Percentiles rank a stretch among this genome's conserved stretches.
Conservation (phyloP, 208 protist genomes). For the Acanthamoeba royreba region DNA sequence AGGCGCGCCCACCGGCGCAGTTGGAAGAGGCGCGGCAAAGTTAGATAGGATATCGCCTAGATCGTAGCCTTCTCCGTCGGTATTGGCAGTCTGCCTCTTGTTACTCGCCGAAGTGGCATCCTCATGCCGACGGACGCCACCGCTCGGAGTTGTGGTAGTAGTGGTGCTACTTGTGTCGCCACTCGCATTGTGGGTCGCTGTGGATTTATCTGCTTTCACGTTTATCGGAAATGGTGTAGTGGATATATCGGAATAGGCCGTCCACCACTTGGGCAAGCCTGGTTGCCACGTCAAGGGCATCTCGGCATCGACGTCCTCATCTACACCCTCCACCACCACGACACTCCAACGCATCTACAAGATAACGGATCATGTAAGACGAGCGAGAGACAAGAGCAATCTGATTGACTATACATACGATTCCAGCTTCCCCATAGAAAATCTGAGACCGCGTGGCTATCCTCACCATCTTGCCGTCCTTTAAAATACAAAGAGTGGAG, state of each 20-base stretch:
- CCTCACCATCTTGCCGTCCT: neutral
- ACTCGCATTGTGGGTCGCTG: neutral
- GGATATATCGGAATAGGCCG: neutral
- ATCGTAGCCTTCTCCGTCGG: neutral
- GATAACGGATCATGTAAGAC: neutral
- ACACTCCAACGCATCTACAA: neutral
- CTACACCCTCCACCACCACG: neutral
- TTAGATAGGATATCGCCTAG: neutral
- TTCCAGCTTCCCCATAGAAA: neutral
- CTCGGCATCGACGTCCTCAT: neutral
- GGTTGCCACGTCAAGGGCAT: neutral
- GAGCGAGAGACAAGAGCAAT: neutral
- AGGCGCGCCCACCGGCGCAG: neutral
- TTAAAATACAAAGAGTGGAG: neutral
- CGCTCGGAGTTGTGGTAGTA: neutral
- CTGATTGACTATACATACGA: neutral
- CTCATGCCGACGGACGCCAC: no score
- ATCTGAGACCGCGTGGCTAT: neutral
- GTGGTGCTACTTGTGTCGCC: neutral
- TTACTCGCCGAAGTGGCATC: no score
- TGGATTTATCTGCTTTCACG: no score
- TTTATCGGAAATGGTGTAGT: neutral
- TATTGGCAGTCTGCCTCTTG: neutral
- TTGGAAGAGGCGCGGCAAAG: neutral
- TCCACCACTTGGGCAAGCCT: constrained; percentile 23